phyloP scores from a whole-genome alignment of 2,329 filamentous ascomycete genomes.

The Talaromyces islandicus region DNA sequence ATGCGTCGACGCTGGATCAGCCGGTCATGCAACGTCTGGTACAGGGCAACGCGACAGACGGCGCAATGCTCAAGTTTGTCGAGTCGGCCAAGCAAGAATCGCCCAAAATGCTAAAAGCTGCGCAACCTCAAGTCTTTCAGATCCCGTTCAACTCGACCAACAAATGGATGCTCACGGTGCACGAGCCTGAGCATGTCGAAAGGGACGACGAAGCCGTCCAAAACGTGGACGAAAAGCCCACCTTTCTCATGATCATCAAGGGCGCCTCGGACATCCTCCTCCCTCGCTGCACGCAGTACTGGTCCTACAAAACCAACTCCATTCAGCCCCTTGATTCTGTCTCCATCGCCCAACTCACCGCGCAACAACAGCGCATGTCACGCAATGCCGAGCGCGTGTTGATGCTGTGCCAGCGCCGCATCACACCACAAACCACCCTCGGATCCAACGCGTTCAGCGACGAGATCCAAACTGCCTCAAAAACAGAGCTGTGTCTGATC shows the following conservation, averaged over 20 bases:
- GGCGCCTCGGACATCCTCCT: conserved; percentile 72
- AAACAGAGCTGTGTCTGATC: conserved; percentile 42
- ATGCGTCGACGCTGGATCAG: conserved; percentile 55
- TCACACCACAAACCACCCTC: conserved; percentile 39
- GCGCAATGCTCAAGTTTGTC: conserved; percentile 66
- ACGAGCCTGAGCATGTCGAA: conserved; percentile 13
- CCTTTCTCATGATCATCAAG: conserved; percentile 53
- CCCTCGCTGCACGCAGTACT: conserved; percentile 55
- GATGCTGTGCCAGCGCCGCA: conserved; percentile 57
- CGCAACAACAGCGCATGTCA: conserved; percentile 63
- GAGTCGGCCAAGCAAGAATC: conserved; percentile 38
- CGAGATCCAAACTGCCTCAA: conserved; percentile 39
- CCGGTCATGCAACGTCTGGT: conserved; percentile 59
- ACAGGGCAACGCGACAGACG: conserved; percentile 71
- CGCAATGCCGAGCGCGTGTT: conserved; percentile 65
- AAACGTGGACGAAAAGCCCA: too few species aligned
- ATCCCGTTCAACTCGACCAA: conserved; percentile 78
- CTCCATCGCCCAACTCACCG: conserved; percentile 47
- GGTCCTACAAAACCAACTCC: conserved; percentile 51
- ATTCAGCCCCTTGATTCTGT: conserved; percentile 46
- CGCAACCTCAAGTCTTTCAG: conserved; percentile 58
- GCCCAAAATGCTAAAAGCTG: conserved; percentile 42
- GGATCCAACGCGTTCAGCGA: conserved; percentile 47
- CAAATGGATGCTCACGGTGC: conserved; percentile 69
- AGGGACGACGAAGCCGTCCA: too few species aligned